phyloP scores from a whole-genome alignment of 345 rosid species.

The sweet orange (Citrus sinensis) region DNA sequence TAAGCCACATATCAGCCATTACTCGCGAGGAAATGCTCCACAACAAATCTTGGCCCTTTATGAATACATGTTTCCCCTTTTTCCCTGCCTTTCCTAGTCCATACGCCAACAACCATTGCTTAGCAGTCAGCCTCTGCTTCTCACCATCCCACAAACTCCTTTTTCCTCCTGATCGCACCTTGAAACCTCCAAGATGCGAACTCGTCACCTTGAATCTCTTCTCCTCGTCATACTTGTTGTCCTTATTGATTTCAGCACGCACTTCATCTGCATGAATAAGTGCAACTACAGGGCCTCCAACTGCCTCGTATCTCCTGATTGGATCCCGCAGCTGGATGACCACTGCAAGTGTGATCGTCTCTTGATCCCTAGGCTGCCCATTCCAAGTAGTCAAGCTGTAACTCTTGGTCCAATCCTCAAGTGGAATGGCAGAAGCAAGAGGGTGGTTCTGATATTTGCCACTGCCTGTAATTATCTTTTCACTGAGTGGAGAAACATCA shows the following conservation, averaged over 20 bases:
- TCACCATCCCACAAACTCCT: conserved; percentile 58
- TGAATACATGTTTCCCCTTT: conserved; percentile 39
- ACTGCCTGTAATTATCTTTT: conserved; percentile 24
- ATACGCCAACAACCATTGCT: conserved; percentile 77
- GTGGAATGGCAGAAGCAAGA: conserved; percentile 51
- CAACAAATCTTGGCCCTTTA: conserved; percentile 45
- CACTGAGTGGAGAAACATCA: conserved; percentile 50
- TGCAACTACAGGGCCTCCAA: conserved; percentile 71
- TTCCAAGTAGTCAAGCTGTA: conserved; percentile 21
- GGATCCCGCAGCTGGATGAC: conserved; percentile 81
- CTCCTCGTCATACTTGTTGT: conserved; percentile 43
- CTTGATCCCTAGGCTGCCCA: conserved; percentile 24
- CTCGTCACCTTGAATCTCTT: conserved; percentile 57
- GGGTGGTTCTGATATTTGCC: conserved; percentile 37
- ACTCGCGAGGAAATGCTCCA: conserved; percentile 94
- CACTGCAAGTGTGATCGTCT: conserved; percentile 42
- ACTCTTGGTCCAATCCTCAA: conserved; percentile 62
- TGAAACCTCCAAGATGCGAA: conserved; percentile 69
- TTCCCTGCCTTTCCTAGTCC: conserved; percentile 68
- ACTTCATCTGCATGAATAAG: conserved; percentile 56
- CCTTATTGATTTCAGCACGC: conserved; percentile 18
- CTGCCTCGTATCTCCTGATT: conserved; percentile 76
- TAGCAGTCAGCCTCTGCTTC: conserved; percentile 75
- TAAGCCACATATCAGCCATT: conserved; percentile 98
- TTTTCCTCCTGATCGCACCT: conserved; percentile 36